These are phyloP conservation scores for Glaciozyma martinii DNA, from an alignment of 768 basidiomycete species.

Conservation along the genomic window DNA sequence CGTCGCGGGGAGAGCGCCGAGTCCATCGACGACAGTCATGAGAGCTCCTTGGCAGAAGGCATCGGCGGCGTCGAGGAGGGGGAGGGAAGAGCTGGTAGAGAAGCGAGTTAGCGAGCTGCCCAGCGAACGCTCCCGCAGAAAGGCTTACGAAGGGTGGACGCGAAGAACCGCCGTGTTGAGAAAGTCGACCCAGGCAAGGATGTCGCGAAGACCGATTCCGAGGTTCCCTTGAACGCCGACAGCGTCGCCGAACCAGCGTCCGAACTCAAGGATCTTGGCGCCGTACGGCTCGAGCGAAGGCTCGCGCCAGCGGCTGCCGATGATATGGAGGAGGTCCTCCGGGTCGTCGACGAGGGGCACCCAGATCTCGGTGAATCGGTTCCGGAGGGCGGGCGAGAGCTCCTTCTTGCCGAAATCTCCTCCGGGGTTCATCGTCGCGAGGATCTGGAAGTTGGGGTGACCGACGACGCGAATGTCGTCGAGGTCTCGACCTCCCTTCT, in stretches of 20 bases:
- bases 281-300: slow-evolving; percentile 51
- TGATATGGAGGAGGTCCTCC: slow-evolving; percentile 66
- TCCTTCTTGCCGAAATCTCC: slow-evolving; percentile 99
- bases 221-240: slow-evolving; percentile 52
- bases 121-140: not conserved
- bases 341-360: slow-evolving; percentile 73
- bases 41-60: slow-evolving; percentile 61
- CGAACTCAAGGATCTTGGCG: slow-evolving; percentile 59
- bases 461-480: slow-evolving; percentile 63
- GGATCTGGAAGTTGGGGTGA: slow-evolving; percentile 63
- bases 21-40: slow-evolving; percentile 80
- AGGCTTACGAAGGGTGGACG: slow-evolving; percentile 3
- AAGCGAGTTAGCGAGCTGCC: not conserved
- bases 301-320: slow-evolving; percentile 59
- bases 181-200: slow-evolving; percentile 90
- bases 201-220: slow-evolving; percentile 71
- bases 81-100: not conserved
- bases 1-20: slow-evolving; percentile 36
- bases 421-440: slow-evolving; percentile 99
- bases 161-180: slow-evolving; percentile 46
- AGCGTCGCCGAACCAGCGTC: slow-evolving; percentile 64
- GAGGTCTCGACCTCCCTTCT: slow-evolving; percentile 69
- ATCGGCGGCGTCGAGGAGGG: slow-evolving; percentile 13
- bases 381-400: slow-evolving; percentile 87
- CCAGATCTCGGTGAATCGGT: slow-evolving; percentile 99